Percentiles rank a stretch among this genome's conserved stretches.
Evolutionary conservation across 176 grass and related monocot genomes (phyloP).

Genomic region (Rhynchospora breviuscula): DNA sequence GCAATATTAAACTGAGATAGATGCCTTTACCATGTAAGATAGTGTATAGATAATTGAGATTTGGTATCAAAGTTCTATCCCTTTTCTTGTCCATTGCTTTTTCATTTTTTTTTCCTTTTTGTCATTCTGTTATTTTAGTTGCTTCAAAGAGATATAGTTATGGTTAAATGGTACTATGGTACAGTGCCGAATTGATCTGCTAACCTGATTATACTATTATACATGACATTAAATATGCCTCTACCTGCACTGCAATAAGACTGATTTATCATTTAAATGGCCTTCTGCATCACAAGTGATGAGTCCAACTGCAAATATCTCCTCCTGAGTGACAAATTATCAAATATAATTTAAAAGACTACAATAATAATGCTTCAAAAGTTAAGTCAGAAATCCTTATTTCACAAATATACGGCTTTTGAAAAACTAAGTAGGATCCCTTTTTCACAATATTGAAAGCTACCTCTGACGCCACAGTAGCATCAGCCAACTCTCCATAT

Average conservation of each 20-base stretch:
- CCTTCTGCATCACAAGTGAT: constrained; percentile 92
- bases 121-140: not conserved
- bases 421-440: not conserved
- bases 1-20: constrained; percentile 13
- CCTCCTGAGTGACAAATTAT: constrained; percentile 54
- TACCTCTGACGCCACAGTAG: constrained; percentile 91
- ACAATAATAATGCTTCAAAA: not conserved
- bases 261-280: constrained; percentile 90
- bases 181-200: constrained; percentile 12
- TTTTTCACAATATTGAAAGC: constrained; percentile 18
- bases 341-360: constrained; percentile 9
- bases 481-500: constrained; percentile 52
- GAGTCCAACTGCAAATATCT: constrained; percentile 81
- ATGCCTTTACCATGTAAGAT: not conserved
- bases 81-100: not conserved
- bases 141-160: not conserved
- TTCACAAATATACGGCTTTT: not conserved
- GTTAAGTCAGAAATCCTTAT: not conserved
- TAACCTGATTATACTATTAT: not conserved
- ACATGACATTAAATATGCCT: constrained; percentile 21
- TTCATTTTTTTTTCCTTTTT: not conserved
- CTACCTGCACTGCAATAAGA: constrained; percentile 89
- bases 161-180: constrained; percentile 9
- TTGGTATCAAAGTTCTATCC: not conserved
- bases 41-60: not conserved